Conservation (phyloP, 2,329 filamentous ascomycete species). For the Aspergillus thermomutatus region DNA sequence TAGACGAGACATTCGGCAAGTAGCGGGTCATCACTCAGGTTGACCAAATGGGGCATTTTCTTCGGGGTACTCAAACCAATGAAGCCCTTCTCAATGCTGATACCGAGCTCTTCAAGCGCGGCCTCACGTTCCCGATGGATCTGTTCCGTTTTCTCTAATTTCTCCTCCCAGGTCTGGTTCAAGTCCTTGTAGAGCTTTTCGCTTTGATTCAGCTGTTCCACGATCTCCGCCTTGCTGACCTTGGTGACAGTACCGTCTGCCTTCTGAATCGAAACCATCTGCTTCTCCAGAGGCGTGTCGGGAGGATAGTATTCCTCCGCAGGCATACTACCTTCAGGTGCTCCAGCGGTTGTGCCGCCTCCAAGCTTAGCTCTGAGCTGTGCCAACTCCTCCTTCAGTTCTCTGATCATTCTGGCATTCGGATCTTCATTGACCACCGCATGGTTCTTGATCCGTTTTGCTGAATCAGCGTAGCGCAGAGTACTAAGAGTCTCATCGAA, state of each 20-base stretch:
- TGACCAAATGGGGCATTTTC: slow-evolving; percentile 99
- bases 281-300: slow-evolving; percentile 87
- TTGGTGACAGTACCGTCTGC: slow-evolving; percentile 85
- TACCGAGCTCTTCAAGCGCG: slow-evolving; percentile 91
- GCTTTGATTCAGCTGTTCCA: slow-evolving; percentile 90
- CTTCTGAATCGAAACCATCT: slow-evolving; percentile 91
- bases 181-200: slow-evolving; percentile 95
- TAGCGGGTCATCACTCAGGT: slow-evolving; percentile 89
- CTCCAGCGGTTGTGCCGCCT: slow-evolving; percentile 47
- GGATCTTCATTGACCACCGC: slow-evolving; percentile 98
- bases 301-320: slow-evolving; percentile 85
- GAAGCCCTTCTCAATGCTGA: slow-evolving; percentile 98
- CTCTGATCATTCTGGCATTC: slow-evolving; percentile 97
- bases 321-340: slow-evolving; percentile 47
- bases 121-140: slow-evolving; percentile 97
- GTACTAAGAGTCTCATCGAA: slow-evolving; percentile 97
- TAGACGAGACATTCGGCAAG: slow-evolving; percentile 96
- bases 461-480: slow-evolving; percentile 91
- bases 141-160: slow-evolving; percentile 87
- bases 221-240: slow-evolving; percentile 97
- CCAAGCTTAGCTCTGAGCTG: slow-evolving; percentile 83
- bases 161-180: slow-evolving; percentile 99
- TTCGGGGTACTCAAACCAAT: slow-evolving; percentile 93
- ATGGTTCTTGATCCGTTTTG: slow-evolving; percentile 99
- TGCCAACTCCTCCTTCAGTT: slow-evolving; percentile 90